These are phyloP conservation scores for Acer yangbiense DNA, from an alignment of 345 rosid species.

Conservation along the genomic window DNA sequence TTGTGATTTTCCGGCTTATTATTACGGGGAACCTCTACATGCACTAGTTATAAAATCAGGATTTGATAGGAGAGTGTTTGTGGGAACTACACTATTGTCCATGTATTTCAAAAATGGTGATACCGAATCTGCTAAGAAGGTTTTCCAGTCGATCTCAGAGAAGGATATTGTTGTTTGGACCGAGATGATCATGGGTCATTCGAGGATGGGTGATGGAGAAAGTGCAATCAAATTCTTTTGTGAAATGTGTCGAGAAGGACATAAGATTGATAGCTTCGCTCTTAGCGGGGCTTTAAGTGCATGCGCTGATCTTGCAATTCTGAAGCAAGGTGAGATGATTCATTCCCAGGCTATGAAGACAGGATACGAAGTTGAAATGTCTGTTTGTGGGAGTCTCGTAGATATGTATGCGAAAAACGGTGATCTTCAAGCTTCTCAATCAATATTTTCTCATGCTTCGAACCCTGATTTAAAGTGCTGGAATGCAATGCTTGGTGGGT, in stretches of 20 bases:
- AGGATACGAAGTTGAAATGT: constrained; percentile 51
- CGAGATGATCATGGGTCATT: constrained; percentile 78
- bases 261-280: constrained; percentile 62
- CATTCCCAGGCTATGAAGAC: constrained; percentile 61
- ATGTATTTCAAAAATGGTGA: constrained; percentile 74
- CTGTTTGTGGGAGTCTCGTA: constrained; percentile 68
- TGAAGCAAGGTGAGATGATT: constrained; percentile 75
- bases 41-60: constrained; percentile 60
- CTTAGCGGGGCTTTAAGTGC: constrained; percentile 74
- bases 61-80: constrained; percentile 49
- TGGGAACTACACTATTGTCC: constrained; percentile 68
- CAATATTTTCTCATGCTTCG: constrained; percentile 43
- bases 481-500: constrained; percentile 83
- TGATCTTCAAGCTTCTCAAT: constrained; percentile 48
- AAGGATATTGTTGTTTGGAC: constrained; percentile 90
- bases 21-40: constrained; percentile 67
- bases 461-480: constrained; percentile 85
- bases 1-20: constrained; percentile 31
- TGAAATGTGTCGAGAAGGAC: constrained; percentile 55
- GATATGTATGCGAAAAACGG: constrained; percentile 91
- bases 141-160: constrained; percentile 46
- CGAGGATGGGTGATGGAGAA: constrained; percentile 66
- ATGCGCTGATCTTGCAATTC: constrained; percentile 71
- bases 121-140: constrained; percentile 47
- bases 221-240: constrained; percentile 49